Evolutionary conservation across 1,139 yeast species (phyloP), one percentile per base, ranked within the genome.

Genomic region (Entelexis sorbosivorans): DNA sequence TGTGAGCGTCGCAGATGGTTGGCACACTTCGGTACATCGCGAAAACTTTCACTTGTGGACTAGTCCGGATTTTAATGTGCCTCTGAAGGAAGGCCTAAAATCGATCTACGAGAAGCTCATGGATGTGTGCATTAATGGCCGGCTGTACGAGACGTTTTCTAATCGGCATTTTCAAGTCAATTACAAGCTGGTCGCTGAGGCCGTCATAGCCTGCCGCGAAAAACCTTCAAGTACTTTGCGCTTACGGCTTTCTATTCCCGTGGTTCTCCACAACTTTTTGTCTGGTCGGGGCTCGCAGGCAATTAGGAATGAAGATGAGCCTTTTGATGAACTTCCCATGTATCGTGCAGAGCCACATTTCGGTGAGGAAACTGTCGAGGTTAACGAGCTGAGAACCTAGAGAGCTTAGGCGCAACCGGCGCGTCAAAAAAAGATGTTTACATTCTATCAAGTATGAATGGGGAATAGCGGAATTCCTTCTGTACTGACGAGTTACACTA

Each of bases 1-100:
- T 6, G 59, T 56, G 10, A 44, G 50, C 29, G 58, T 56, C 2
- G 40, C 47, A 16, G 43, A 49, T 13, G 58, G 58, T 19, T 48
- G 57, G 55, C 43, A 54, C 34, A 32, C 58, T 1, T 38, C 46
- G 5, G 32, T 24, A 1, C 42, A 47, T 16, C 46, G 56, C 1
- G 56, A 45, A 4, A 17, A 19, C 11, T 47, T 24, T 20, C 35
- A 24, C 8, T 5, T 56, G 24, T 19, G 45, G 16, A 19, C 17
- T 4, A 13, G 50, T n/a, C 16, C 32, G 3, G 36, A 36, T n/a
- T 6, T 44, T 1, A 34, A 52, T 17, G 1, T 17, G n/a, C 33
- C 53, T 1, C 17, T 56, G n/a, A 56, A 56, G 43, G 44, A 38
- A 11, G 59, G 52, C 2, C 6, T 56, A 2, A 45, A 35, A 11